A percentile compares a stretch with the other conserved stretches of the same genome.
phyloP scores from a whole-genome alignment of 768 basidiomycete genomes.

The Mycena polygramma region DNA sequence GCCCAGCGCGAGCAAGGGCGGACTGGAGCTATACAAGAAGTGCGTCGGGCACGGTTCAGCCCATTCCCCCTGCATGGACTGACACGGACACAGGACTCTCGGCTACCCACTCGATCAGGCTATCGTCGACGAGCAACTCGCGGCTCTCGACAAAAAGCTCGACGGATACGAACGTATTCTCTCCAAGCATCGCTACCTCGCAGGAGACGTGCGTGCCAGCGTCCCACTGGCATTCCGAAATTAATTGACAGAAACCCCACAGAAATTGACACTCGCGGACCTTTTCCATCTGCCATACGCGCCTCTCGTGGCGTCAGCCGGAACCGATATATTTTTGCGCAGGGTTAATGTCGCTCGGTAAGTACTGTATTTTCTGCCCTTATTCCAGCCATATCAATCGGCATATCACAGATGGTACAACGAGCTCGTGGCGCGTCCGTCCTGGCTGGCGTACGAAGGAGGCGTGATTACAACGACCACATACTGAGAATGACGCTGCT shows the following conservation, averaged over 20 bases:
- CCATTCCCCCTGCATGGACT: background rate
- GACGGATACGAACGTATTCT: slow-evolving; percentile 60
- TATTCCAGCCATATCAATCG: background rate
- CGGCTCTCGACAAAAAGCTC: slow-evolving; percentile 48
- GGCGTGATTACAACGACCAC: background rate
- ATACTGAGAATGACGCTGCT: slow-evolving; percentile 3
- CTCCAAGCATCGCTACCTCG: slow-evolving; percentile 55
- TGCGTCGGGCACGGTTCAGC: background rate
- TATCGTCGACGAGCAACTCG: slow-evolving; percentile 33
- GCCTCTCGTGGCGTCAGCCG: background rate
- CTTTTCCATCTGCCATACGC: slow-evolving; percentile 56
- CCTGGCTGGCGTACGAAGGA: slow-evolving; percentile 23
- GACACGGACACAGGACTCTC: background rate
- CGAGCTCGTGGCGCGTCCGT: slow-evolving; percentile 21
- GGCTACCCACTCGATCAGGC: slow-evolving; percentile 43
- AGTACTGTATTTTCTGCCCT: background rate
- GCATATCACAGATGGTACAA: slow-evolving; percentile 18
- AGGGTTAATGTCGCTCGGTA: slow-evolving; percentile 20
- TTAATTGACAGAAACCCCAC: no score
- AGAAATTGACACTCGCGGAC: slow-evolving; percentile 23
- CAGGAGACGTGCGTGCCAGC: slow-evolving; percentile 51
- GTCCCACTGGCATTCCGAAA: no score
- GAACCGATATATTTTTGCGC: slow-evolving; percentile 14
- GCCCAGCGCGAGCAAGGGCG: slow-evolving; percentile 1
- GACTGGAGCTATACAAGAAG: slow-evolving; percentile 9